These are phyloP conservation scores for Sphagnum contortum DNA, from an alignment of 225 moss, liverwort and hornwort genomes.

Conservation along the genomic window DNA sequence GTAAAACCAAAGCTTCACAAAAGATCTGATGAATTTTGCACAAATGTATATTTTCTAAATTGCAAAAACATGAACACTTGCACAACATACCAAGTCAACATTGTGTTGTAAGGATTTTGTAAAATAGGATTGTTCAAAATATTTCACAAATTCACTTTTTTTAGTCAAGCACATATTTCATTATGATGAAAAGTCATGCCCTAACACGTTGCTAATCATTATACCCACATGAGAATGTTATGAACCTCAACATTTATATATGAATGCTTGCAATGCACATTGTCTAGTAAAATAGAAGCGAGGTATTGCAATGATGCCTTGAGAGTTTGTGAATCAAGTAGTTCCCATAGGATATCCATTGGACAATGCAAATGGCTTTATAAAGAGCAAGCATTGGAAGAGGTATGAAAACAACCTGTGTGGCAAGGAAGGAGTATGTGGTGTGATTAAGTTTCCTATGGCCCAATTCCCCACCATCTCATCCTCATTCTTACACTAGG, in stretches of 20 bases:
- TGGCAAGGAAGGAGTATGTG: conserved; percentile 89
- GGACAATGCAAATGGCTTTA: no score
- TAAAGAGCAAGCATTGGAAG: not conserved
- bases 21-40: conserved; percentile 69
- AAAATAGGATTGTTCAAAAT: no score
- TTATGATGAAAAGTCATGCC: not conserved
- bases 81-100: not conserved
- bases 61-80: conserved; percentile 83
- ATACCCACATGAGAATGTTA: not conserved
- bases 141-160: no score
- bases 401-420: conserved; percentile 48
- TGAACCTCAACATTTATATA: no score
- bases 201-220: not conserved
- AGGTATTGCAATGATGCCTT: no score
- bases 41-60: conserved; percentile 87
- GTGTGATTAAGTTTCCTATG: conserved; percentile 99
- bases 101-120: not conserved
- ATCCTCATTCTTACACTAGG: conserved; percentile 80
- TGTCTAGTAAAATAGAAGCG: no score
- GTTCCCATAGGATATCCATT: no score
- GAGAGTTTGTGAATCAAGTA: no score
- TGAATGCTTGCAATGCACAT: no score
- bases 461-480: conserved; percentile 94
- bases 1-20: conserved; percentile 89
- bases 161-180: no score